Evolutionary conservation across 2,329 filamentous ascomycete genomes (phyloP).

Genomic region (Penicillium sp.): DNA sequence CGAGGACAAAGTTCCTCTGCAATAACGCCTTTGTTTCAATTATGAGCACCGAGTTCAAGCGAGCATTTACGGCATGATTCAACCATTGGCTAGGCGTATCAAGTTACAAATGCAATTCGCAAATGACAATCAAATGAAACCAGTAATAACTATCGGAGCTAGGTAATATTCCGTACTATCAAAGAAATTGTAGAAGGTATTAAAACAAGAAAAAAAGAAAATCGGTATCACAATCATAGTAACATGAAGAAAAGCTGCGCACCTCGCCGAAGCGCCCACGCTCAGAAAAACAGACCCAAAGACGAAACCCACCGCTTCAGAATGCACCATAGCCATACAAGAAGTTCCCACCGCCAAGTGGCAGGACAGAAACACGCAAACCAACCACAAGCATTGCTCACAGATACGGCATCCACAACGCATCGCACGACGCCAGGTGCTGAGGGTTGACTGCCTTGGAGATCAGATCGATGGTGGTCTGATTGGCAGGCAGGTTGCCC

Average conservation of each 20-base stretch:
- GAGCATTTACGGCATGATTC: too few species aligned
- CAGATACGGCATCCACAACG: conserved; percentile 96
- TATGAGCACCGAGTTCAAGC: not conserved
- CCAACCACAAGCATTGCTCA: conserved; percentile 39
- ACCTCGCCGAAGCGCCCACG: conserved; percentile 26
- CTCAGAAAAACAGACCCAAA: conserved; percentile 19
- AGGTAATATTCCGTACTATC: conserved; percentile 9
- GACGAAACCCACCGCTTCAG: conserved; percentile 10
- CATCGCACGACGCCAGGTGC: conserved; percentile 82
- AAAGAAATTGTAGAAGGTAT: conserved; percentile 15
- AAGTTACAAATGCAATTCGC: too few species aligned
- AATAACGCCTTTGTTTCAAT: not conserved
- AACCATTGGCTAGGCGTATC: too few species aligned
- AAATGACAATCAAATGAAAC: conserved; percentile 8
- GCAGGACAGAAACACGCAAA: conserved; percentile 18
- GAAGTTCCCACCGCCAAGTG: conserved; percentile 1
- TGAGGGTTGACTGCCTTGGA: conserved; percentile 90
- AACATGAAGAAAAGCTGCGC: conserved; percentile 9
- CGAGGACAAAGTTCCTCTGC: too few species aligned
- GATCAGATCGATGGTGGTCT: conserved; percentile 93
- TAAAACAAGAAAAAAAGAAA: conserved; percentile 10
- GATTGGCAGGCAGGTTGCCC: conserved; percentile 83
- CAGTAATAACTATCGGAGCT: conserved; percentile 12
- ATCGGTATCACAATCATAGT: conserved; percentile 23
- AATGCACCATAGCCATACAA: conserved; percentile 13